phyloP scores from a whole-genome alignment of 768 basidiomycete species.

The Collybia sordida region DNA sequence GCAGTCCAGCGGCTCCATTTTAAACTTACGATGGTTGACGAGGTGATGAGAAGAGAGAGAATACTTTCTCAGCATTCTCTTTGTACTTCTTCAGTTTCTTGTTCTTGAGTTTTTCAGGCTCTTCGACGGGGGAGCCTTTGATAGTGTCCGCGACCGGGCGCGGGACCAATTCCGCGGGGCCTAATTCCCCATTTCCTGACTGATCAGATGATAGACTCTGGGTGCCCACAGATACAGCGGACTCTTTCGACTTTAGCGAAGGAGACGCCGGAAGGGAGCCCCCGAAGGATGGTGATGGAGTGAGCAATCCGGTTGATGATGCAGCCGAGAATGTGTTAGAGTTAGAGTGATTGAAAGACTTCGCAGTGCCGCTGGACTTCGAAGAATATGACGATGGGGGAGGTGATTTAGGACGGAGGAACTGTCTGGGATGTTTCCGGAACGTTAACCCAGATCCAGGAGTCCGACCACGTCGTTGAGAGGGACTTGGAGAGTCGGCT shows the following conservation, averaged over 20 bases:
- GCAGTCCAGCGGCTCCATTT: slow-evolving; percentile 7
- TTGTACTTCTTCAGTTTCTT: slow-evolving; percentile 87
- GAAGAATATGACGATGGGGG: slow-evolving; percentile 42
- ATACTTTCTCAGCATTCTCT: slow-evolving; percentile 82
- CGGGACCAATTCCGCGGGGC: slow-evolving; percentile 13
- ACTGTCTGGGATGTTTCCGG: slow-evolving; percentile 70
- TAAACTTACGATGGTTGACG: slow-evolving; percentile 38
- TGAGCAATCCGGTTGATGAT: slow-evolving; percentile 51
- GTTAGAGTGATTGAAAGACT: slow-evolving; percentile 39
- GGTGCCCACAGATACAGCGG: slow-evolving; percentile 69
- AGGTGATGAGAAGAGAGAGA: slow-evolving; percentile 79
- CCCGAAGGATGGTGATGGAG: slow-evolving; percentile 61
- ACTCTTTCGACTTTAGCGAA: slow-evolving; percentile 81
- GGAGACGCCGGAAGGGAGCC: slow-evolving; percentile 48
- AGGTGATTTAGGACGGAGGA: slow-evolving; percentile 73
- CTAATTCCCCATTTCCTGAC: slow-evolving; percentile 53
- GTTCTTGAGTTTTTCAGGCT: slow-evolving; percentile 61
- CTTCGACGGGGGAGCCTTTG: slow-evolving; percentile 30
- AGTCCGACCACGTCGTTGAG: slow-evolving; percentile 67
- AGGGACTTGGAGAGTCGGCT: slow-evolving; percentile 45
- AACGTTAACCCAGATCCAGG: slow-evolving; percentile 58
- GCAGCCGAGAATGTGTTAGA: slow-evolving; percentile 47
- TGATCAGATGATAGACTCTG: slow-evolving; percentile 73
- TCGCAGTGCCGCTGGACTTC: slow-evolving; percentile 37
- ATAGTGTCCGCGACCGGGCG: slow-evolving; percentile 8